Evolutionary conservation across 768 basidiomycete genomes (phyloP), one percentile per base, ranked within the genome.

Genomic region (Suillus subalutaceus): DNA sequence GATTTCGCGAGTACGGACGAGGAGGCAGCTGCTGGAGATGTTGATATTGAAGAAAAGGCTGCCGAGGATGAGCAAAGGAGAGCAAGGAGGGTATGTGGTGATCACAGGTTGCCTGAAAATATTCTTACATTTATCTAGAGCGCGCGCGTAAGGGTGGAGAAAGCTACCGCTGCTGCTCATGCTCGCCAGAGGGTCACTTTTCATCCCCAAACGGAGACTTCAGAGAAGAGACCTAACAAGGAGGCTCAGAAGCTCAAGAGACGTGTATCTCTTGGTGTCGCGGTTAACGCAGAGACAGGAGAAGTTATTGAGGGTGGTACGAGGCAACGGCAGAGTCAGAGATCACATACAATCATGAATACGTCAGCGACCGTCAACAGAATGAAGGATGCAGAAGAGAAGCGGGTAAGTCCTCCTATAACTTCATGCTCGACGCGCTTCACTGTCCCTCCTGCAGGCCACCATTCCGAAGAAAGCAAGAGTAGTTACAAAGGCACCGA

Each of bases 1-100:
- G 93, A 95, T 74, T 95, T 96, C 72, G 91, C 88, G 68, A 92
- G 90, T 69, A 94, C 93, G 0, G 93, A 94, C 65, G 92, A 92
- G 53, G 86, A 84, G 65, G 79, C 74, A 44, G 82, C 77, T 1
- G 83, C 84, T n/a, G 83, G 84, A 32, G 85, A 84, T 13, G 79
- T 80, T 20, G 86, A 86, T 6, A 82, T 79, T 6, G 89, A 80
- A 0, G 92, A 94, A 71, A 82, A 78, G 50, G 79, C 78, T n/a
- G 79, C 84, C 5, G 75, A 79, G 41, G 88, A 89, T 12, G 91
- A 92, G 69, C 90, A 92, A 63, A 83, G 78, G 65, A 80, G 79
- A 53, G 77, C 72, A n/a, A 75, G 74, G 6, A 71, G 71, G 66
- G 78, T 74, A 32, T 8, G 44, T 37, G 18, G 64, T 64, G 3